Conservation (phyloP, 73 alveolate species). For the Paraurostyla sp. region DNA sequence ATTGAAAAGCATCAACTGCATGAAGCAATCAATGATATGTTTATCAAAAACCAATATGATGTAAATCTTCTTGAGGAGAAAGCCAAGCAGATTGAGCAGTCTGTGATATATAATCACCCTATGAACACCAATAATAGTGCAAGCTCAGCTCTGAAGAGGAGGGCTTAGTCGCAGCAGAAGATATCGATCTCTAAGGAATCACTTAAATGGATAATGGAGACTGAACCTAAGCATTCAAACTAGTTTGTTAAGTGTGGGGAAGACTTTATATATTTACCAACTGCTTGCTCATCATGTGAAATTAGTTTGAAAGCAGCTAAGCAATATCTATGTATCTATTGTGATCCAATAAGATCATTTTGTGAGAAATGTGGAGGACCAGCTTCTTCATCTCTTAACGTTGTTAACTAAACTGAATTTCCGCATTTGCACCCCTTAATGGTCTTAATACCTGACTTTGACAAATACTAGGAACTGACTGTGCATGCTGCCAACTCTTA, state of each 20-base stretch:
- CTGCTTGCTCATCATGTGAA: not conserved
- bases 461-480: not conserved
- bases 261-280: not conserved
- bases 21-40: constrained; percentile 14
- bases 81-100: not conserved
- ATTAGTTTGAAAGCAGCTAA: not conserved
- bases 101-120: too few species aligned
- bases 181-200: not conserved
- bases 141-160: too few species aligned
- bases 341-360: not conserved
- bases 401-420: not conserved
- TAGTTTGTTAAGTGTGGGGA: not conserved
- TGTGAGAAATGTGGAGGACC: constrained; percentile 50
- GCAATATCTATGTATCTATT: not conserved
- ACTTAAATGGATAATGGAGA: constrained; percentile 12
- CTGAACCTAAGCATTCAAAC: constrained; percentile 18
- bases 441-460: constrained; percentile 5
- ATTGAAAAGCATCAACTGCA: constrained; percentile 9
- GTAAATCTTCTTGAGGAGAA: not conserved
- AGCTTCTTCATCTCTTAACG: too few species aligned
- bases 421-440: not conserved
- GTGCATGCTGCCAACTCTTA: not conserved
- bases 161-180: not conserved
- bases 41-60: constrained; percentile 6
- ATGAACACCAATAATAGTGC: too few species aligned